Base-by-base conservation (phyloP, 805 yeast genomes). In the Candida khao-thaluensis region DNA sequence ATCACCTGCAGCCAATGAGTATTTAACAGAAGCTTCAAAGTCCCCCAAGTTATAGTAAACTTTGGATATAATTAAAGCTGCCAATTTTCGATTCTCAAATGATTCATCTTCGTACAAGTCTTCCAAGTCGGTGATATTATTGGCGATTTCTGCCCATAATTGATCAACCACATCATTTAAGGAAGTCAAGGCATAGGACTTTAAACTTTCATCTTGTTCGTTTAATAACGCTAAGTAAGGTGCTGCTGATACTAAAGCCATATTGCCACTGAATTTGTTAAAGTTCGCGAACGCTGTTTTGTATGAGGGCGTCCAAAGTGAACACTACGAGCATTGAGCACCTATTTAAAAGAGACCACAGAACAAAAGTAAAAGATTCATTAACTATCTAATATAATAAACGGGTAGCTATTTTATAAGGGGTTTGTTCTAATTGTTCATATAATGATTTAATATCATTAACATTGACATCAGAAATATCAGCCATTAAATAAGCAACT, bases 401-500 rank as follows among this genome's bases (percentile, higher is more conserved):
- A 65, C 99, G 85, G 54, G 95, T 89, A 42, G 85, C 81, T 56
- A 93, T 85, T 66, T 85, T 88, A 77, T 82, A 88, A 30, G 91
- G 89, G 33, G 98, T 91, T 58, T 79, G 77, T 65, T 85, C 95
- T 54, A 93, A 78, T 62, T 85, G 84, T 57, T 85, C 85, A 64
- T 90, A 82, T 49, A 93, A 76, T 17, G 79, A 70, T 66, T 85
- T 88, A 68, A 93, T 88, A 59, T 89, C 96, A 48, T 80, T 79
- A 44, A 73, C 71, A 52, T 82, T 77, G 38, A 91, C 97, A 49
- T 85, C 85, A 28, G 93, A 77, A 56, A 93, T 87, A 68, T 93
- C 99, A 27, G 98, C 97, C 95, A 93, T 90, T 65, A 93, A 76
- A 70, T 93, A 93, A 43, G 99, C 99, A 57, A 93, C 83, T 43